phyloP scores from a whole-genome alignment of 2,329 filamentous ascomycete genomes.

The Cordyceps cicadae region DNA sequence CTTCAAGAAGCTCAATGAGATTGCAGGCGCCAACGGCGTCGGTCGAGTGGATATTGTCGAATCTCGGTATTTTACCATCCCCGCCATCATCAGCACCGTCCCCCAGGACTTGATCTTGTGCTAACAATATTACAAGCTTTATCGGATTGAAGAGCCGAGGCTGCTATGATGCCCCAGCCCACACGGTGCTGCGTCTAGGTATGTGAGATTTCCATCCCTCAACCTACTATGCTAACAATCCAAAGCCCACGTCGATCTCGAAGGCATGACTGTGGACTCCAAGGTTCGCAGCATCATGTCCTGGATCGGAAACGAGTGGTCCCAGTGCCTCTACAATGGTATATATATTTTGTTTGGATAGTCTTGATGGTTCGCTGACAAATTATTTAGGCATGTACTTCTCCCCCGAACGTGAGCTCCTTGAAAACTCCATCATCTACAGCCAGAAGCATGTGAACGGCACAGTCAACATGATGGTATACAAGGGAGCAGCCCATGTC shows the following conservation, averaged over 20 bases:
- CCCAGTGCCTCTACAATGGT: constrained; percentile 40
- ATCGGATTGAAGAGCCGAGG: constrained; percentile 35
- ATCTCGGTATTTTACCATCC: constrained; percentile 18
- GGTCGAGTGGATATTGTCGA: constrained; percentile 56
- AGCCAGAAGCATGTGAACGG: constrained; percentile 44
- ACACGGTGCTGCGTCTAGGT: constrained; percentile 16
- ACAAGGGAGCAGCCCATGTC: constrained; percentile 43
- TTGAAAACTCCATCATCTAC: constrained; percentile 53
- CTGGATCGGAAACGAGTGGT: constrained; percentile 24
- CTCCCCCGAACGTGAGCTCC: constrained; percentile 43
- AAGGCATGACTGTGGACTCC: constrained; percentile 41
- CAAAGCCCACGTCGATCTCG: constrained; percentile 36
- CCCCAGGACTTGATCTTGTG: not conserved
- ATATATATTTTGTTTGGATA: not conserved
- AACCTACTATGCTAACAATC: not conserved
- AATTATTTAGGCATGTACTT: constrained; percentile 25
- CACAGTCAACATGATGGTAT: constrained; percentile 21
- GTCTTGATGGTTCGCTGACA: not conserved
- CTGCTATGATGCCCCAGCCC: constrained; percentile 44
- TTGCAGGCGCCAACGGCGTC: constrained; percentile 56
- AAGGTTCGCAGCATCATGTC: constrained; percentile 42
- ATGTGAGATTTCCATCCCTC: not conserved
- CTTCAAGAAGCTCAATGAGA: constrained; percentile 56
- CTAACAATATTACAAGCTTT: constrained; percentile 15
- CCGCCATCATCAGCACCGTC: not conserved